Evolutionary conservation across 2,329 filamentous ascomycete genomes (phyloP).

Genomic region (Alternaria solani): DNA sequence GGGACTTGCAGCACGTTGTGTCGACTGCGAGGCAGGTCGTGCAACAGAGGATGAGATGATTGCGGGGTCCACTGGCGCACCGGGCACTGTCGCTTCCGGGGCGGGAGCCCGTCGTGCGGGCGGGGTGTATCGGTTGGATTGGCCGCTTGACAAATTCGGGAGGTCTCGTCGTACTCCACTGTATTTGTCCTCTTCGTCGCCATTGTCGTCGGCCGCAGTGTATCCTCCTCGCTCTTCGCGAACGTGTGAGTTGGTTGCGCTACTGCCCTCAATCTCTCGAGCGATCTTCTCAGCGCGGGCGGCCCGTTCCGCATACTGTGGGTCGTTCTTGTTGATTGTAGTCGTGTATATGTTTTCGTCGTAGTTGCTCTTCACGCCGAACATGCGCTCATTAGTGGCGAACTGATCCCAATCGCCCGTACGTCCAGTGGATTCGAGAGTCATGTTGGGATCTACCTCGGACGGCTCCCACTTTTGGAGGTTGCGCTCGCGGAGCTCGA

Average conservation of each 20-base stretch:
- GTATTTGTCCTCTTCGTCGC: constrained; percentile 96
- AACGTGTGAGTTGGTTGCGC: constrained; percentile 79
- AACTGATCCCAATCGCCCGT: constrained; percentile 85
- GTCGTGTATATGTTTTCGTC: constrained; percentile 97
- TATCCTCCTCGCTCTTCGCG: constrained; percentile 85
- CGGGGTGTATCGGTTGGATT: constrained; percentile 82
- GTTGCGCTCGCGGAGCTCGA: constrained; percentile 73
- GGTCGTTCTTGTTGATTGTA: constrained; percentile 82
- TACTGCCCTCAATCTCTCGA: constrained; percentile 84
- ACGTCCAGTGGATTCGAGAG: constrained; percentile 67
- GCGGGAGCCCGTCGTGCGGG: constrained; percentile 85
- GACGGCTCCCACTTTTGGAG: constrained; percentile 84
- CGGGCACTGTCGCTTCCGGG: constrained; percentile 74
- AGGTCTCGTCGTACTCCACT: constrained; percentile 85
- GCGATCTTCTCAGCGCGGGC: constrained; percentile 81
- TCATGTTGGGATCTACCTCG: constrained; percentile 69
- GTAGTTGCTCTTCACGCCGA: constrained; percentile 88
- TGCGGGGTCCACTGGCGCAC: constrained; percentile 83
- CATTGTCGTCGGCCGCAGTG: constrained; percentile 69
- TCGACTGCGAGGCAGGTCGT: constrained; percentile 52
- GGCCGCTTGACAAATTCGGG: constrained; percentile 68
- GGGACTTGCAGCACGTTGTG: constrained; percentile 34
- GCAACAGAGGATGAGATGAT: constrained; percentile 87
- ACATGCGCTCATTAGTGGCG: constrained; percentile 83
- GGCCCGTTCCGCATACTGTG: constrained; percentile 78